Evolutionary conservation across 371 early-diverging fungal species (phyloP).

Genomic region (Haplosporangium sp.): DNA sequence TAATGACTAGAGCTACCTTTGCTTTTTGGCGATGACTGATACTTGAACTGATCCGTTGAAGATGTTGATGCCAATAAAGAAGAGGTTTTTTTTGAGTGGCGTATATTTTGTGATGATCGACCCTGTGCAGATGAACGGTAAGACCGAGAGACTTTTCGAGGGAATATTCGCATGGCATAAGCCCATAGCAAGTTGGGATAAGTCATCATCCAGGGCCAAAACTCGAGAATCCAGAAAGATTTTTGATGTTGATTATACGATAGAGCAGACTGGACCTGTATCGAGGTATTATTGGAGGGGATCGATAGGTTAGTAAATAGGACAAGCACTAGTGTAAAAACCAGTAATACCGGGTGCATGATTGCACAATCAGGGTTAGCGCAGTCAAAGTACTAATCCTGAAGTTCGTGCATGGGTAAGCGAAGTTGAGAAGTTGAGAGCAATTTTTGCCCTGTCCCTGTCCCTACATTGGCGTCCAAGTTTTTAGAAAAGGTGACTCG

Average conservation of each 20-base stretch:
- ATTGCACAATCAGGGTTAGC: no score
- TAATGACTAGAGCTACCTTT: conserved; percentile 2
- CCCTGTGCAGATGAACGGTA: conserved; percentile 15
- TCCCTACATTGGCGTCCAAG: neutral
- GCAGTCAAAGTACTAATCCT: neutral
- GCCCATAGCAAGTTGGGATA: conserved; percentile 22
- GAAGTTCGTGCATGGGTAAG: neutral
- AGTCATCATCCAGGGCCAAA: conserved; percentile 23
- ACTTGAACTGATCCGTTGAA: conserved; percentile 4
- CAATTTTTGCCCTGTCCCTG: conserved; percentile 16
- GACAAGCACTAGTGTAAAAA: neutral
- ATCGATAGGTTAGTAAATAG: neutral
- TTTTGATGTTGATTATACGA: conserved; percentile 19
- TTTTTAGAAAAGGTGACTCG: no score
- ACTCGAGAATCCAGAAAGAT: conserved; percentile 27
- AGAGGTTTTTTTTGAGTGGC: conserved; percentile 20
- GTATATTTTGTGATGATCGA: conserved; percentile 16
- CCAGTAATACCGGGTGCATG: neutral
- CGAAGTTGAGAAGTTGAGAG: conserved; percentile 17
- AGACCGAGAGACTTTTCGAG: conserved; percentile 45
- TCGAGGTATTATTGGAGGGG: neutral
- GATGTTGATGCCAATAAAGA: neutral
- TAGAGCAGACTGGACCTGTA: conserved; percentile 31
- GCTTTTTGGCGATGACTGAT: conserved; percentile 9
- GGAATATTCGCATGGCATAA: conserved; percentile 19